A percentile compares a stretch with the other conserved stretches of the same genome.
phyloP scores from a whole-genome alignment of 495 filamentous ascomycete species.

The Articulospora tetracladia region DNA sequence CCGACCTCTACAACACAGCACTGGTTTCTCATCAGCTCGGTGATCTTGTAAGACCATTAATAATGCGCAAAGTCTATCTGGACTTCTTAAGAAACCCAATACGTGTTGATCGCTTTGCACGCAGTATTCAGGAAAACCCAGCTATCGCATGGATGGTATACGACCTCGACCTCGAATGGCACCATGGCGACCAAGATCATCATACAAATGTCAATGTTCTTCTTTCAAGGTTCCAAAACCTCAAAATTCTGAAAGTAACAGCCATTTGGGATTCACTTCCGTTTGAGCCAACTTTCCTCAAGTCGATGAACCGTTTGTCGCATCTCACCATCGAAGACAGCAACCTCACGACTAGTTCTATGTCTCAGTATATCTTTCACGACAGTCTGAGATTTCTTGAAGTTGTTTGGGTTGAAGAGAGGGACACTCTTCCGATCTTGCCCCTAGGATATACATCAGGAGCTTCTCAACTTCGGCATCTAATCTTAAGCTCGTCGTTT shows the following conservation, averaged over 20 bases:
- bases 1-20: too few relatives aligned
- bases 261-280: not conserved
- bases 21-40: too few relatives aligned
- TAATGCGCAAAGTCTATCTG: too few relatives aligned
- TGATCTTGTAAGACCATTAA: too few relatives aligned
- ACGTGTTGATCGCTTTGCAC: too few relatives aligned
- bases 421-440: not conserved
- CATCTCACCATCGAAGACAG: not conserved
- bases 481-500: not conserved
- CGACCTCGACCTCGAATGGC: too few relatives aligned
- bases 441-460: not conserved
- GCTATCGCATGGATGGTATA: too few relatives aligned
- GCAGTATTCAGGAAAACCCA: too few relatives aligned
- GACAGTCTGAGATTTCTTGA: not conserved
- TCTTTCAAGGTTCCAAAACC: not conserved
- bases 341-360: not conserved
- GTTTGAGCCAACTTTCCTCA: not conserved
- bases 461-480: not conserved
- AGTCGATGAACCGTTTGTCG: not conserved
- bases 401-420: not conserved
- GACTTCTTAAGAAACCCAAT: too few relatives aligned
- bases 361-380: not conserved
- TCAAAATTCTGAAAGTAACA: not conserved
- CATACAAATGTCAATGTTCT: not conserved
- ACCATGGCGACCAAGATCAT: not conserved